Base-by-base conservation (phyloP, 305 asterid genomes). In the Rubia balearica region DNA sequence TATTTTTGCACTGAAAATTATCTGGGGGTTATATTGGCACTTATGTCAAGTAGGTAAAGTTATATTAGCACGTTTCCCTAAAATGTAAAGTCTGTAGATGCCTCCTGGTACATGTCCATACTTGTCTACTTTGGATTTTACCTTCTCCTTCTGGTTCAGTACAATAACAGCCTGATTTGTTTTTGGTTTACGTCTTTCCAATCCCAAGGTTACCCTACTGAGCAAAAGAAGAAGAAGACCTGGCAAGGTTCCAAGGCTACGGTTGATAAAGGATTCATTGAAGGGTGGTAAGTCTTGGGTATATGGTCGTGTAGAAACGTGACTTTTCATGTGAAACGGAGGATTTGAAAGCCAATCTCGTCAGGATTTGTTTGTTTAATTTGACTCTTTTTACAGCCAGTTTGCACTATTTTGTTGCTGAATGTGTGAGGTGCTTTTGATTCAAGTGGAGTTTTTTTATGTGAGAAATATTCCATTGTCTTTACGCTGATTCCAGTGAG, bases 321-420 rank as follows among this genome's bases (percentile, higher is more conserved):
- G n/a, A n/a, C n/a, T 46, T 12, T 53, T 19, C 60, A 16, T 53
- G 60, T 53, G 13, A n/a, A 8, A 56, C 11, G 38, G 30, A 21
- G 14, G 36, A 1, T 24, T 57, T 3, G 38, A 57, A 7, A 55
- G 61, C 61, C 61, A 24, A 59, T 40, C 57, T 68, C 6, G 49
- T 8, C 22, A 13, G n/a, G 19, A 4, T 51, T 55, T 40, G 42
- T 68, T 48, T 48, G 55, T 48, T 46, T 51, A n/a, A n/a, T n/a
- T n/a, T 2, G 17, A 51, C 16, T 57, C 13, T 13, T 73, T 51
- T 68, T 69, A 64, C 74, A 77, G 81, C 71, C 66, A 72, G 11
- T 68, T 68, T 61, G 36, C 77, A 0, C 73, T 74, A 14, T 74
- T 65, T 27, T 70, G 71, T 63, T 65, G 72, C 65, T 69, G 74